Conservation (phyloP, 2,329 filamentous ascomycete species). For the Stagonosporopsis vannaccii region DNA sequence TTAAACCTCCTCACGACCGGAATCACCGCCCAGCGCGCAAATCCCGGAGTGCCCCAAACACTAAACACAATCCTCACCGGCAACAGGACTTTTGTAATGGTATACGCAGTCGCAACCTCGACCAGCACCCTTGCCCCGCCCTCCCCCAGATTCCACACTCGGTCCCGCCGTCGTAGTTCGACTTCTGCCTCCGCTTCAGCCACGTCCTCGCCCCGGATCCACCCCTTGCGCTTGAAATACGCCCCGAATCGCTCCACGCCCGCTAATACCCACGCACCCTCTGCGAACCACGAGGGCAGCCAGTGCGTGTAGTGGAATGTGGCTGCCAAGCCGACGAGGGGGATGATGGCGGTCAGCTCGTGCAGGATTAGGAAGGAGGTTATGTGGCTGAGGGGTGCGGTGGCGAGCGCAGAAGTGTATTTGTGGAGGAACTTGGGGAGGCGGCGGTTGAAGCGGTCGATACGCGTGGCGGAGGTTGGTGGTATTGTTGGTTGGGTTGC, state of each 20-base stretch:
- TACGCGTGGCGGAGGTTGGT: constrained; percentile 38
- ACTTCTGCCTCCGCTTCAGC: constrained; percentile 54
- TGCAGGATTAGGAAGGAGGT: constrained; percentile 88
- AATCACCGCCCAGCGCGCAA: constrained; percentile 63
- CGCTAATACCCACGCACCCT: constrained; percentile 63
- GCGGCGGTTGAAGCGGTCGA: constrained; percentile 48
- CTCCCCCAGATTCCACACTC: constrained; percentile 50
- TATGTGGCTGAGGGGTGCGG: constrained; percentile 82
- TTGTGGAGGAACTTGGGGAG: constrained; percentile 70
- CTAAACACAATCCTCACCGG: constrained; percentile 79
- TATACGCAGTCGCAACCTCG: constrained; percentile 86
- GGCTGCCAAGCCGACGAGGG: constrained; percentile 75
- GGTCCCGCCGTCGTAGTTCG: constrained; percentile 42
- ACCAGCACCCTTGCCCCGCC: constrained; percentile 63
- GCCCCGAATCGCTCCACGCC: constrained; percentile 77
- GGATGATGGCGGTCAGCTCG: constrained; percentile 86
- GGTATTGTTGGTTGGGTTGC: constrained; percentile 25
- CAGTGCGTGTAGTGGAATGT: constrained; percentile 82
- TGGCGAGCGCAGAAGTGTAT: constrained; percentile 73
- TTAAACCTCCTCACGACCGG: constrained; percentile 43
- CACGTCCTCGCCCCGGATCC: constrained; percentile 68
- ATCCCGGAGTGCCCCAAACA: constrained; percentile 91
- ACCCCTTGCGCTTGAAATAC: constrained; percentile 80
- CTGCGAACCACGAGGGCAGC: constrained; percentile 67
- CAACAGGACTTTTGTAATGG: constrained; percentile 84